Evolutionary conservation across 805 yeast species (phyloP).

Genomic region (Saccharomycopsis fodiens): DNA sequence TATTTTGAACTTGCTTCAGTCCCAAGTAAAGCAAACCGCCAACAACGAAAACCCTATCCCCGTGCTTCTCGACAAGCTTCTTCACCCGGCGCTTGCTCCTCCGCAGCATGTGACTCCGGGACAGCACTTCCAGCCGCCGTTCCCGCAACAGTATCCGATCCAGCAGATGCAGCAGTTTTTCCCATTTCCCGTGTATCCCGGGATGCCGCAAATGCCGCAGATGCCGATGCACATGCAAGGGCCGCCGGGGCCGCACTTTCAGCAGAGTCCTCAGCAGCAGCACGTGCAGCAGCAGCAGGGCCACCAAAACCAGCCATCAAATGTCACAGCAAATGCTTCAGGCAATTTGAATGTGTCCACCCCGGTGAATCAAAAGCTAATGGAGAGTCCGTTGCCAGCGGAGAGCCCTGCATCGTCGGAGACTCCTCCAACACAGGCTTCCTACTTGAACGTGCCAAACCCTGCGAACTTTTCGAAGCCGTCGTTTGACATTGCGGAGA

Average conservation of each 20-base stretch:
- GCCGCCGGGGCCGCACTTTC: neutral
- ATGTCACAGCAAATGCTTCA: conserved; percentile 1
- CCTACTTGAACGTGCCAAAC: conserved; percentile 11
- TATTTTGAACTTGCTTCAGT: conserved; percentile 52
- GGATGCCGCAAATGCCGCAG: conserved; percentile 5
- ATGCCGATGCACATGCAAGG: conserved; percentile 3
- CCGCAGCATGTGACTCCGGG: conserved; percentile 10
- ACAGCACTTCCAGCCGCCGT: neutral
- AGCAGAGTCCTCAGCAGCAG: neutral
- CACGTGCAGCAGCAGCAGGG: neutral
- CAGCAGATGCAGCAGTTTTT: conserved; percentile 24
- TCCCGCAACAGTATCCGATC: conserved; percentile 34
- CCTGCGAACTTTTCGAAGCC: conserved; percentile 19
- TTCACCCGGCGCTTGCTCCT: conserved; percentile 23
- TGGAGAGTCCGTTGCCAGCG: neutral
- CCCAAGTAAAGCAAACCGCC: conserved; percentile 24
- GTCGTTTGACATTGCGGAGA: conserved; percentile 6
- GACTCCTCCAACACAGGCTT: neutral
- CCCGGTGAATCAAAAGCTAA: neutral
- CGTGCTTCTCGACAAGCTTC: conserved; percentile 9
- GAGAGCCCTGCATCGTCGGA: neutral
- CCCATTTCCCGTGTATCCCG: conserved; percentile 12
- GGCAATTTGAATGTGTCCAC: conserved; percentile 2
- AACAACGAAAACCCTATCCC: conserved; percentile 10
- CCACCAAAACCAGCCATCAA: conserved; percentile 1